These are phyloP conservation scores for Dendrothele bispora DNA, from an alignment of 768 basidiomycete species.

Conservation along the genomic window DNA sequence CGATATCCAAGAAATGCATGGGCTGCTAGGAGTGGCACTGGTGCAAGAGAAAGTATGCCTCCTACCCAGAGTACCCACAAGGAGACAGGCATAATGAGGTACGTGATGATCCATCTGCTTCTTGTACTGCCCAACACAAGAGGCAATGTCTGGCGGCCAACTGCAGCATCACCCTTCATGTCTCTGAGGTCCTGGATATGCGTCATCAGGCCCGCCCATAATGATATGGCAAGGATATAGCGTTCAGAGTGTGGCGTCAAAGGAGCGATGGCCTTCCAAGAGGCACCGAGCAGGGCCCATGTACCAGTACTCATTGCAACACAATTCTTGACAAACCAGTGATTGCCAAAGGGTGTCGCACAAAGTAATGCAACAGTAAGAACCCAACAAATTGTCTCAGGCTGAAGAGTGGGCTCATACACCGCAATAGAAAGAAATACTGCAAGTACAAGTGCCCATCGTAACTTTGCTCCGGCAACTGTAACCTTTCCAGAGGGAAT, in stretches of 20 bases:
- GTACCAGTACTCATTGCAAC: constrained; percentile 13
- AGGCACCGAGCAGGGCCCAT: constrained; percentile 13
- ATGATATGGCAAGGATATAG: constrained; percentile 5
- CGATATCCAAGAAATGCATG: constrained; percentile 14
- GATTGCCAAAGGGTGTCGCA: constrained; percentile 14
- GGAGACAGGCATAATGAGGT: constrained; percentile 7
- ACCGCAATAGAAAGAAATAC: constrained; percentile 7
- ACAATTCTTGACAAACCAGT: constrained; percentile 16
- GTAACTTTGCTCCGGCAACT: constrained; percentile 12
- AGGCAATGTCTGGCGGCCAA: constrained; percentile 14
- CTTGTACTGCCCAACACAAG: constrained; percentile 9
- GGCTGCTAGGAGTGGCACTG: not conserved
- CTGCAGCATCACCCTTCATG: constrained; percentile 12
- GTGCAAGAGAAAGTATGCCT: constrained; percentile 3
- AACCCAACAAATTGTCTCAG: constrained; percentile 12
- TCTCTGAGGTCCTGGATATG: constrained; percentile 17
- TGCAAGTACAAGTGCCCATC: constrained; percentile 9
- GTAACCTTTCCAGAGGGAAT: constrained; percentile 19
- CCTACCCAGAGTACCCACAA: constrained; percentile 6
- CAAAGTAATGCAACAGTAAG: constrained; percentile 10
- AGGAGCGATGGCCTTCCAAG: constrained; percentile 9
- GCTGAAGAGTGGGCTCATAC: constrained; percentile 3
- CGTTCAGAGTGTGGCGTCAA: not conserved
- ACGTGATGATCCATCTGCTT: constrained; percentile 8
- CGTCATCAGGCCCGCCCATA: constrained; percentile 8